Base-by-base conservation (phyloP, 805 yeast species). In the Limtongozyma cylindracea region DNA sequence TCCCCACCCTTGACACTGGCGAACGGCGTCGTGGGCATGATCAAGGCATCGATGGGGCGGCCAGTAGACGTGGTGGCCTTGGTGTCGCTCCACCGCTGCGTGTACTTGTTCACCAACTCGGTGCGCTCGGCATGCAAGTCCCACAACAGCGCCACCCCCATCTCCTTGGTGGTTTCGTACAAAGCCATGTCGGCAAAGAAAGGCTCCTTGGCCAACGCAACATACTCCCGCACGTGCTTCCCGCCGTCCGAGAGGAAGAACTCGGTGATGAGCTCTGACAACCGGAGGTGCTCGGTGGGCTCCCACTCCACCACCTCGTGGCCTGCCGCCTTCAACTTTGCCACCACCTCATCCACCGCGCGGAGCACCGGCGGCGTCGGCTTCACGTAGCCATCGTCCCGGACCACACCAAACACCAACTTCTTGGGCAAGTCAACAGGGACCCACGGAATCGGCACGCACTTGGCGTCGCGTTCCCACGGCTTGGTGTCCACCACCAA, bases 231-330 rank as follows among this genome's bases (percentile, higher is more conserved):
- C 34, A 66, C 68, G 26, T 53, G 58, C 28, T 45, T 39, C 37
- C 70, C 72, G 21, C 84, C 84, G 40, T 76, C 91, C 30, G 64
- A 55, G 9, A 52, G 48, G 41, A 68, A 74, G 42, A 69, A 39
- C 28, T 47, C 37, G 30, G 55, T 39, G 18, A 61, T 74, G 20
- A 68, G 53, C 3, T 70, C 67, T 27, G 56, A 57, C 12, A 70
- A 69, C 31, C 59, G 54, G 21, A 61, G 38, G 3, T 64, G 60
- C 23, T 50, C 56, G 16, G 73, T 62, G 12, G 73, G 67, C 21
- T 56, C 49, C 44, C 65, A 64, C 16, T 52, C 54, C 16, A 64
- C 44, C 15, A 66, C 56, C 12, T 56, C 56, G 19, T 51, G 69
- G 20, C 74, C 73, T 2, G 74, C 70, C 1, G 45, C 55, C 15